A percentile compares a stretch with the other conserved stretches of the same genome.
These are phyloP conservation scores for Penicillium sp. DNA, from an alignment of 2,329 filamentous ascomycete species.

Conservation along the genomic window DNA sequence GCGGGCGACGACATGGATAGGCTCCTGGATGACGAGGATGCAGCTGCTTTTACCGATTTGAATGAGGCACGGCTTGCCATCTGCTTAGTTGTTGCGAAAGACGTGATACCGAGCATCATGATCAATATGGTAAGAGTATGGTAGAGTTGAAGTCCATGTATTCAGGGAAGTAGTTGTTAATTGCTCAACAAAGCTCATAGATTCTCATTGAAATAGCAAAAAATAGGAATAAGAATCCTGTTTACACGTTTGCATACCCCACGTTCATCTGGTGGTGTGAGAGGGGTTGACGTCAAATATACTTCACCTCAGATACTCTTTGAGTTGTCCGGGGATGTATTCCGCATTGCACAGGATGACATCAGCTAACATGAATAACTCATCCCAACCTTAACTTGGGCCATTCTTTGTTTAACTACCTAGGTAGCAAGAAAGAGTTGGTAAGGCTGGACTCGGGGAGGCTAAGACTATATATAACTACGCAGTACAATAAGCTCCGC, in stretches of 20 bases:
- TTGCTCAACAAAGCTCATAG: not conserved
- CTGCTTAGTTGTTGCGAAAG: slow-evolving; percentile 5
- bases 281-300: slow-evolving; percentile 21
- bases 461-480: not conserved
- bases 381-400: too few species aligned
- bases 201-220: not conserved
- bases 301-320: slow-evolving; percentile 9
- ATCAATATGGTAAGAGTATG: not conserved
- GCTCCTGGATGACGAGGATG: slow-evolving; percentile 6
- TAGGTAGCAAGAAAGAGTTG: not conserved
- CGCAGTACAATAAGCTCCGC: not conserved
- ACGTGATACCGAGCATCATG: slow-evolving; percentile 9
- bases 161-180: not conserved
- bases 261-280: slow-evolving; percentile 1
- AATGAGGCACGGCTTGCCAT: slow-evolving; percentile 3
- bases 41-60: slow-evolving; percentile 9
- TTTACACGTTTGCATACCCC: not conserved
- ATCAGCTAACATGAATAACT: not conserved
- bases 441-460: not conserved
- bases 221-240: not conserved
- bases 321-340: not conserved
- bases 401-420: too few species aligned
- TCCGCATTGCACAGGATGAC: not conserved
- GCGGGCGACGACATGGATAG: slow-evolving; percentile 18
- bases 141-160: not conserved